Percentiles rank a stretch among this genome's conserved stretches.
phyloP scores from a whole-genome alignment of 2,329 filamentous ascomycete genomes.

The Paraphoma sp. region DNA sequence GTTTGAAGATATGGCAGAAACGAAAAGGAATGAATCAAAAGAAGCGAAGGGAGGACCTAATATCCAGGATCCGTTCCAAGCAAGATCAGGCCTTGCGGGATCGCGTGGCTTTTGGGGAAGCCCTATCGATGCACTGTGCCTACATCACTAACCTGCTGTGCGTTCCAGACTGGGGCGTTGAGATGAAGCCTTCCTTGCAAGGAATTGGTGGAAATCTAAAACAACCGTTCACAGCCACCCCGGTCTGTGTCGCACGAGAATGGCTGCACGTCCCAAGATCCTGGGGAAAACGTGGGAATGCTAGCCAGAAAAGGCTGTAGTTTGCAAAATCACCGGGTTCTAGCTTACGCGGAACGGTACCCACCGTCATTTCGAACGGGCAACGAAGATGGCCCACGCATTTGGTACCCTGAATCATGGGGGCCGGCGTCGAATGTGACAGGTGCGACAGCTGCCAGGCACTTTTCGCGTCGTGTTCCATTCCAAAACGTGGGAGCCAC shows the following conservation, averaged over 20 bases:
- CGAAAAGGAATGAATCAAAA: not conserved
- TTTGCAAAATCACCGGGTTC: conserved; percentile 9
- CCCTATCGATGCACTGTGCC: conserved; percentile 16
- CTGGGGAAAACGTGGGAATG: conserved; percentile 27
- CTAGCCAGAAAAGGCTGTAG: conserved; percentile 18
- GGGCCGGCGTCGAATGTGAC: not conserved
- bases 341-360: conserved; percentile 12
- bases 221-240: conserved; percentile 22
- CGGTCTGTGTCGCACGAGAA: conserved; percentile 21
- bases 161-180: conserved; percentile 24
- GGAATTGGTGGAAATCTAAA: conserved; percentile 32
- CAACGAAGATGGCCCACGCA: not conserved
- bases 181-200: conserved; percentile 26
- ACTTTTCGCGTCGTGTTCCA: not conserved
- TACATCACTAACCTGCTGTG: conserved; percentile 15
- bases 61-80: conserved; percentile 16
- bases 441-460: conserved; percentile 8
- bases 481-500: conserved; percentile 3
- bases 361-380: conserved; percentile 7
- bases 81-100: conserved; percentile 17
- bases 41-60: conserved; percentile 9
- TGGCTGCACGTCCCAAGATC: conserved; percentile 20
- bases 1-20: conserved; percentile 5
- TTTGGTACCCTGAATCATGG: not conserved
- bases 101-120: conserved; percentile 21